These are phyloP conservation scores for Immersiella caudata DNA, from an alignment of 495 filamentous ascomycete species.

Conservation along the genomic window DNA sequence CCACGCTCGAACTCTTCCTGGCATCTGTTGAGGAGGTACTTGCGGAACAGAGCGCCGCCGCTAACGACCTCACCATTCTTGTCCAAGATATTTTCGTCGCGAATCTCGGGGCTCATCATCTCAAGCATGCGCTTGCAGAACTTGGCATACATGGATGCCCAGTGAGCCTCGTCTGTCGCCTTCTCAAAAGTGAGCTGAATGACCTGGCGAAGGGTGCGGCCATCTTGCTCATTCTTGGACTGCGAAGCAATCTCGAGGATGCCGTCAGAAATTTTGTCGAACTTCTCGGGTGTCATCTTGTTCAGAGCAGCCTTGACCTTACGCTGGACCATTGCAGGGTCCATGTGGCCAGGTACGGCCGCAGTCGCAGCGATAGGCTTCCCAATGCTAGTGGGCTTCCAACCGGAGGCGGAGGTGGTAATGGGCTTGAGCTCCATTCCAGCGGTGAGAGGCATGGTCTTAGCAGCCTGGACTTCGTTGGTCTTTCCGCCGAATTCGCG, in stretches of 20 bases:
- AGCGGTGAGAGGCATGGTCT: constrained; percentile 86
- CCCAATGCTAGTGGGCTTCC: constrained; percentile 83
- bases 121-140: constrained; percentile 98
- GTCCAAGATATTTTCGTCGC: constrained; percentile 90
- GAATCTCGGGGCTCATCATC: constrained; percentile 92
- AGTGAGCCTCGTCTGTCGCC: constrained; percentile 97
- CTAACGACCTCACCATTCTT: constrained; percentile 82
- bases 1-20: constrained; percentile 99
- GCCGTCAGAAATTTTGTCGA: constrained; percentile 91
- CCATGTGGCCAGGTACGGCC: constrained; percentile 60
- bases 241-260: constrained; percentile 91
- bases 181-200: constrained; percentile 99
- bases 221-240: constrained; percentile 93
- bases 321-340: constrained; percentile 92
- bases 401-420: constrained; percentile 67
- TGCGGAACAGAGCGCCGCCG: constrained; percentile 93
- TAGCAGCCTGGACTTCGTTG: constrained; percentile 66
- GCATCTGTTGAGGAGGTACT: constrained; percentile 97
- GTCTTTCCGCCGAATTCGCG: constrained; percentile 52
- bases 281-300: constrained; percentile 99
- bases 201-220: constrained; percentile 92
- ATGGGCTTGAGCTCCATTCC: constrained; percentile 81
- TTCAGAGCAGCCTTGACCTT: constrained; percentile 98
- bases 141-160: constrained; percentile 98
- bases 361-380: constrained; percentile 40